Base-by-base conservation (phyloP, 2,329 filamentous ascomycete genomes). In the Trichoderma sp. region DNA sequence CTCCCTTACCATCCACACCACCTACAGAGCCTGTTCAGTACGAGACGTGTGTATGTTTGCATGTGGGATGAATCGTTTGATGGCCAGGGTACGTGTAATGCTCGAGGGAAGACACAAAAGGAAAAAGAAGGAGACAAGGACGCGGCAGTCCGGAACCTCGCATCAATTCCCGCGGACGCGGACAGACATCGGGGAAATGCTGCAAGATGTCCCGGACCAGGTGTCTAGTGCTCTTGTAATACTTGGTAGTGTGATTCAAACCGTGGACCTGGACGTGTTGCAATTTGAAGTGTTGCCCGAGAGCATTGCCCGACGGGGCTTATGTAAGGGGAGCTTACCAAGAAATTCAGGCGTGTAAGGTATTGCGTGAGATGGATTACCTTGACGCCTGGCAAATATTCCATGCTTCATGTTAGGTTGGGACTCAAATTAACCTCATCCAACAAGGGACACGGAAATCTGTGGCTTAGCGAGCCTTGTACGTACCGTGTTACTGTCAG, bases 171-270 rank as follows among this genome's bases (percentile, higher is more conserved):
- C 56, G 68, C 56, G 56, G 35, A 27, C 35, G 1, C 65, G 68
- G 68, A 16, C 68, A 60, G 50, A 29, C 53, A 71, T 71, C 67
- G 67, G 67, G 67, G 67, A 31, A 71, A 62, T 14, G 41, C 27
- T 31, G 24, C 3, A 18, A 71, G 33, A 33, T 41, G 24, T 18
- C 41, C 16, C 41, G 16, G 41, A 45, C 41, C 3, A 45, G 41
- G 45, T 21, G 45, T 41, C 24, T 71, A 71, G 67, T 12, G 67
- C 67, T 60, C 53, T 29, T 60, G 67, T 60, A 60, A 62, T 71
- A 33, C 53, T 62, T 45, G 33, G 67, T 41, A 71, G 67, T 71
- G 53, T 21, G 31, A 33, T 33, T 62, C 53, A 60, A 45, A 62
- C 35, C 53, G 33, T 59, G 67, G 33, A 66, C 35, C 63, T 29